Evolutionary conservation across 2,329 filamentous ascomycete genomes (phyloP), one percentile per base, ranked within the genome.

Genomic region (Aspergillus viridinutans): DNA sequence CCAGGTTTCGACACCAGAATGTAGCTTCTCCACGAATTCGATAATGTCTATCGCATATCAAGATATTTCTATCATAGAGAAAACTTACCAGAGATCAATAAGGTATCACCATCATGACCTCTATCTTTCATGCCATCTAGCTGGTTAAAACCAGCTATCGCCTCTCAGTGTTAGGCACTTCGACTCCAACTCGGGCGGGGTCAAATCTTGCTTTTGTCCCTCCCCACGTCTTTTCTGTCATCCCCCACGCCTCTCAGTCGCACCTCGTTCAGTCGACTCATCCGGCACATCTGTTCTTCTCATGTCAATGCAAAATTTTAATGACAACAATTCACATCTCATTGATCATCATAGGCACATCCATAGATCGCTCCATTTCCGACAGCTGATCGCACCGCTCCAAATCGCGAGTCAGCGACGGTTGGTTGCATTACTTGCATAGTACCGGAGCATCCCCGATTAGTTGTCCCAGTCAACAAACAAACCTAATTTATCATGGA

Each of bases 391-490:
- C 45, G 38, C 49, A 48, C 35, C 50, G 52, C 20, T 42, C 20
- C 53, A 55, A 55, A 45, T 53, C 40, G 51, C 53, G n/a, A 54
- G 58, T 58, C 54, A 56, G 51, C 56, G 56, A 20, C 42, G 20
- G 42, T 49, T 53, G 28, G 60, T 29, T 29, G 28, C 10, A 29
- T 29, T 29, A 29, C 28, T 55, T 58, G 61, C 59, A 64, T 55
- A 50, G 60, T 64, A 56, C 61, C 64, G 64, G 64, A 67, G 64
- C 47, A 64, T 64, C 63, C 63, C 64, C 64, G 64, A 66, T 50
- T 52, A 45, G 45, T 35, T 40, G n/a, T 48, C 42, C 32, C 43
- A 54, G 45, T 54, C 54, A 53, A 43, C 23, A 29, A 32, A 23
- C 35, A 47, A 23, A 23, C 35, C 48, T n/a, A 60, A 53, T 51